Evolutionary conservation across 2,329 filamentous ascomycete species (phyloP).

Genomic region (Colletotrichum noveboracense): DNA sequence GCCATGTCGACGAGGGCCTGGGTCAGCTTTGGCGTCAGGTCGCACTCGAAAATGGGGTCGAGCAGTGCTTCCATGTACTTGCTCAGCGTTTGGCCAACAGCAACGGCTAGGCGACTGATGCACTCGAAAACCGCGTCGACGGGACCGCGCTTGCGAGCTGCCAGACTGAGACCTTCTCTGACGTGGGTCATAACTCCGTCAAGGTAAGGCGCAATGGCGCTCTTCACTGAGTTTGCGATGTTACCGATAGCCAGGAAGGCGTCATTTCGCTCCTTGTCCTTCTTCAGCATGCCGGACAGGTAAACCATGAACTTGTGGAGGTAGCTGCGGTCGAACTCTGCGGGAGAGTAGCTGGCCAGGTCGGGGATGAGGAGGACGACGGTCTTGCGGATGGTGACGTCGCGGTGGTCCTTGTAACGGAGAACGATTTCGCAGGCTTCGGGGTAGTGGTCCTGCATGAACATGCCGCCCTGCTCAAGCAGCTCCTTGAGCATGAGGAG

Average conservation of each 20-base stretch:
- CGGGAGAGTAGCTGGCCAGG: constrained; percentile 88
- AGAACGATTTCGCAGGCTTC: constrained; percentile 93
- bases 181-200: constrained; percentile 95
- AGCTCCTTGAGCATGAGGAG: constrained; percentile 92
- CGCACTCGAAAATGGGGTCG: constrained; percentile 96
- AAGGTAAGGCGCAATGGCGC: constrained; percentile 91
- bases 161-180: constrained; percentile 84
- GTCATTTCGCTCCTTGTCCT: constrained; percentile 91
- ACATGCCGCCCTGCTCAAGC: constrained; percentile 95
- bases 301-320: constrained; percentile 98
- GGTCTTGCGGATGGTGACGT: constrained; percentile 85
- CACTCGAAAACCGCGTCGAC: constrained; percentile 92
- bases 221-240: constrained; percentile 94
- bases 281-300: constrained; percentile 90
- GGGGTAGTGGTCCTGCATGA: constrained; percentile 94
- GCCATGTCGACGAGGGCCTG: constrained; percentile 98
- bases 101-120: constrained; percentile 93
- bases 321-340: constrained; percentile 86
- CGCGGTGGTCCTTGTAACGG: constrained; percentile 90
- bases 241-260: constrained; percentile 96
- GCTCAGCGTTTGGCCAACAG: constrained; percentile 93
- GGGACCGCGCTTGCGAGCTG: constrained; percentile 69
- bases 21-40: constrained; percentile 89
- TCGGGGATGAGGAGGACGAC: constrained; percentile 92
- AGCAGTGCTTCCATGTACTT: constrained; percentile 98